A percentile compares a stretch with the other conserved stretches of the same genome.
phyloP scores from a whole-genome alignment of 2,329 filamentous ascomycete genomes.

The Leptodontidium sp. region DNA sequence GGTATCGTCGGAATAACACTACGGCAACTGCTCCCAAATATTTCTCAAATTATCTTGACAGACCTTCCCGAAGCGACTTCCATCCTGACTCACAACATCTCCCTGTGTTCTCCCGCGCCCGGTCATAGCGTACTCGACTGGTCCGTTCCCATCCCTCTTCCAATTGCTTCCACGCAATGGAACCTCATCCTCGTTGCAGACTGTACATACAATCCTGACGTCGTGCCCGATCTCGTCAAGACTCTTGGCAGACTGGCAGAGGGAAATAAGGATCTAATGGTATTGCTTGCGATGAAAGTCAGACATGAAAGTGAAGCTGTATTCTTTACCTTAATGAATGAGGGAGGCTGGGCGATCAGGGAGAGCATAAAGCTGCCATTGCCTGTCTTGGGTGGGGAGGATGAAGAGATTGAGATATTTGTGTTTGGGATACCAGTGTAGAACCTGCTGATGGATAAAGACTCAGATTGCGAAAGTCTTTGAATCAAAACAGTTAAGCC shows the following conservation, averaged over 20 bases:
- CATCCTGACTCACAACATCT: constrained; percentile 62
- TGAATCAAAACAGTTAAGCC: neutral
- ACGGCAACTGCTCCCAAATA: constrained; percentile 33
- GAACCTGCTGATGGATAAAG: neutral
- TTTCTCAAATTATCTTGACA: constrained; percentile 62
- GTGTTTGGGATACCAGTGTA: constrained; percentile 33
- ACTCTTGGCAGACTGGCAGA: constrained; percentile 53
- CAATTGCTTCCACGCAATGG: constrained; percentile 49
- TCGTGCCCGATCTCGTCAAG: constrained; percentile 67
- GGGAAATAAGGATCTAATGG: constrained; percentile 26
- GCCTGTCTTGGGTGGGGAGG: constrained; percentile 39
- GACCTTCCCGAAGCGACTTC: constrained; percentile 71
- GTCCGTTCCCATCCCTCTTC: constrained; percentile 56
- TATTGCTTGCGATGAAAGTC: constrained; percentile 72
- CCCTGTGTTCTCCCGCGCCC: constrained; percentile 42
- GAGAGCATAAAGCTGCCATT: constrained; percentile 36
- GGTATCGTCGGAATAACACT: constrained; percentile 74
- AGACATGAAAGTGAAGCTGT: constrained; percentile 71
- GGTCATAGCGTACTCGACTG: constrained; percentile 64
- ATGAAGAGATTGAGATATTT: constrained; percentile 43
- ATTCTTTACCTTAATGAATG: constrained; percentile 69
- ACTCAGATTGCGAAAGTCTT: neutral
- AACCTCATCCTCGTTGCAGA: constrained; percentile 73
- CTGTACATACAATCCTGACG: constrained; percentile 78
- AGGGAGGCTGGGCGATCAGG: constrained; percentile 35